Conservation (phyloP, 257 asterid genomes). For the Solanum dulcamara region DNA sequence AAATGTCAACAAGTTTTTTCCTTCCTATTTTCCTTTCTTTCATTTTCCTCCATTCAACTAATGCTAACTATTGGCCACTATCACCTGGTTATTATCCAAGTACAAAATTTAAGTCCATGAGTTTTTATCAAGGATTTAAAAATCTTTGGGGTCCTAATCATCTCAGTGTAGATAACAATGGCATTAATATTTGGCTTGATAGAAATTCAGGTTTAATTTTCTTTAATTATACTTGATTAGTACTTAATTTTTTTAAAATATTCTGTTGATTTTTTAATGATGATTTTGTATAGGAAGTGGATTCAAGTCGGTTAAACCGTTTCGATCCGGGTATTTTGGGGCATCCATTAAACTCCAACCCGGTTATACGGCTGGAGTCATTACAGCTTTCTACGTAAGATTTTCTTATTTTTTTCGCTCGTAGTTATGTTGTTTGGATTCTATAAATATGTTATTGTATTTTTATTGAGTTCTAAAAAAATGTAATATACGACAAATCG, state of each 20-base stretch:
- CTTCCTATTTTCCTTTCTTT: slow-evolving; percentile 9
- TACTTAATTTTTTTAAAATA: neutral
- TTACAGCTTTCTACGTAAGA: slow-evolving; percentile 84
- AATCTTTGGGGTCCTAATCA: slow-evolving; percentile 78
- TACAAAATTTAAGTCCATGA: slow-evolving; percentile 39
- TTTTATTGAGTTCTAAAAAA: neutral
- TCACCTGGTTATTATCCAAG: slow-evolving; percentile 77
- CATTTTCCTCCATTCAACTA: neutral
- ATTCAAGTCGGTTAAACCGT: slow-evolving; percentile 90
- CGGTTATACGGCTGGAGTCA: slow-evolving; percentile 98
- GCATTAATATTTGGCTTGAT: slow-evolving; percentile 83
- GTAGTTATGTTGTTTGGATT: neutral
- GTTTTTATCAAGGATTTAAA: slow-evolving; percentile 49
- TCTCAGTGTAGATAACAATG: slow-evolving; percentile 47
- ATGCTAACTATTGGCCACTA: slow-evolving; percentile 67
- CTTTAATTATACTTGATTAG: neutral
- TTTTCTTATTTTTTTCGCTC: neutral
- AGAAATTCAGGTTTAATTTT: slow-evolving; percentile 40
- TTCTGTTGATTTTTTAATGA: neutral
- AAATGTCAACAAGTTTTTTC: slow-evolving; percentile 11
- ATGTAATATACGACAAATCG: too few relatives aligned
- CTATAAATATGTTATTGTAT: neutral
- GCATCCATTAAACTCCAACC: slow-evolving; percentile 80
- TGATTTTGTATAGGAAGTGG: slow-evolving; percentile 63
- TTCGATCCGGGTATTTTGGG: slow-evolving; percentile 88